Evolutionary conservation across 2,329 filamentous ascomycete genomes (phyloP).

Genomic region (Botrytis pseudocinerea): DNA sequence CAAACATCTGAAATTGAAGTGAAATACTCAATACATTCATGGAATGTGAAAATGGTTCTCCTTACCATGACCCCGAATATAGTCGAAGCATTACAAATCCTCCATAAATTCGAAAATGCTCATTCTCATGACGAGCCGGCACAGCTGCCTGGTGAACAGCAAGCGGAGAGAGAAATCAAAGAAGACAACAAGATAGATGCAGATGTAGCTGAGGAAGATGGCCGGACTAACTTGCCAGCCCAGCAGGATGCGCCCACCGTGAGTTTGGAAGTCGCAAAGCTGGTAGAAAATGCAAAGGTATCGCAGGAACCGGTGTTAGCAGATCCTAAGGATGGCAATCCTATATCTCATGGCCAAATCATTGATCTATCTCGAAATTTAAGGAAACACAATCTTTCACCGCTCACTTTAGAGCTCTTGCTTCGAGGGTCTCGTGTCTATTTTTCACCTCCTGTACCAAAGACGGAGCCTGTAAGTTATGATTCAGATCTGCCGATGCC

Average conservation of each 20-base stretch:
- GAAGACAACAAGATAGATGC: neutral
- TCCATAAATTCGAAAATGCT: slow-evolving; percentile 33
- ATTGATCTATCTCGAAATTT: slow-evolving; percentile 60
- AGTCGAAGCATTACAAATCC: slow-evolving; percentile 57
- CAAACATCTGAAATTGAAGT: neutral
- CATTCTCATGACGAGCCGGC: neutral
- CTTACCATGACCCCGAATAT: slow-evolving; percentile 74
- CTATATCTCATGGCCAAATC: slow-evolving; percentile 71
- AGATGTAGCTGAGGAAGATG: neutral
- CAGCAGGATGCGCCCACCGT: neutral
- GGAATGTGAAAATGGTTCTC: slow-evolving; percentile 61
- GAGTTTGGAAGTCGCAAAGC: neutral
- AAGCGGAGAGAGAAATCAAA: neutral
- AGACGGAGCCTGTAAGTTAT: slow-evolving; percentile 68
- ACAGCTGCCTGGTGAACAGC: slow-evolving; percentile 1
- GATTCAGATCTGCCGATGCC: neutral
- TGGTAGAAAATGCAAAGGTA: neutral
- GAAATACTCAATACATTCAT: neutral
- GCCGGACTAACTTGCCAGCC: neutral
- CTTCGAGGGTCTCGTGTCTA: slow-evolving; percentile 73
- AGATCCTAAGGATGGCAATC: slow-evolving; percentile 54
- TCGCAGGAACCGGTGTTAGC: slow-evolving; percentile 50
- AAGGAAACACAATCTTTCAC: slow-evolving; percentile 40
- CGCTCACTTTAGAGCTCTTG: slow-evolving; percentile 64
- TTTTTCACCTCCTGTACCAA: slow-evolving; percentile 75